A percentile compares a stretch with the other conserved stretches of the same genome.
phyloP scores from a whole-genome alignment of 2,329 filamentous ascomycete species.

The Ceratocystis variospora region DNA sequence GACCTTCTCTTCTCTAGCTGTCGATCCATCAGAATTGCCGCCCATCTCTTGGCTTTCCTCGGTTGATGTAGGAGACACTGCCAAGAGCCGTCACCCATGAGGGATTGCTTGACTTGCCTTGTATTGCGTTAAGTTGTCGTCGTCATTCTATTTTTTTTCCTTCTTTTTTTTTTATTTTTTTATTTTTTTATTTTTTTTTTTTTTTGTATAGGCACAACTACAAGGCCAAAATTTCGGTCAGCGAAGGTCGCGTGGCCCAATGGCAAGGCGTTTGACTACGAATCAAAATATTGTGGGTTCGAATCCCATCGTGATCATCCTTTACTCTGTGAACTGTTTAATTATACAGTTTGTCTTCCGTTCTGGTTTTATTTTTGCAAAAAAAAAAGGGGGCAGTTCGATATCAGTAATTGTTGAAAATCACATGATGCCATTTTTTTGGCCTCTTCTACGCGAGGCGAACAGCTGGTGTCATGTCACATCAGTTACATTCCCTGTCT shows the following conservation, averaged over 20 bases:
- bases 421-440: not conserved
- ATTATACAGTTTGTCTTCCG: not conserved
- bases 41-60: not conserved
- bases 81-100: constrained; percentile 2
- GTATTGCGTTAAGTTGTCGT: not conserved
- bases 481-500: not conserved
- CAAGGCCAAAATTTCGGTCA: not conserved
- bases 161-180: constrained; percentile 1
- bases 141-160: not conserved
- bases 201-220: not conserved
- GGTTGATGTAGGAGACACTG: not conserved
- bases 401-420: not conserved
- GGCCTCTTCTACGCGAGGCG: not conserved
- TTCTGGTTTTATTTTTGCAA: not conserved
- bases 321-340: not conserved
- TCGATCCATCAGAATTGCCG: constrained; percentile 5
- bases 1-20: not conserved
- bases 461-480: not conserved
- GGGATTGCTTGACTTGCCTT: not conserved
- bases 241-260: too few relatives aligned
- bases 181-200: not conserved
- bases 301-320: too few relatives aligned
- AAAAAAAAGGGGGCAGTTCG: not conserved
- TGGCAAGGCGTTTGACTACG: too few relatives aligned
- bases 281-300: too few relatives aligned